Percentiles rank a stretch among this genome's conserved stretches.
Evolutionary conservation across 2,329 filamentous ascomycete genomes (phyloP).

Genomic region (Trichoderma guizhouense): DNA sequence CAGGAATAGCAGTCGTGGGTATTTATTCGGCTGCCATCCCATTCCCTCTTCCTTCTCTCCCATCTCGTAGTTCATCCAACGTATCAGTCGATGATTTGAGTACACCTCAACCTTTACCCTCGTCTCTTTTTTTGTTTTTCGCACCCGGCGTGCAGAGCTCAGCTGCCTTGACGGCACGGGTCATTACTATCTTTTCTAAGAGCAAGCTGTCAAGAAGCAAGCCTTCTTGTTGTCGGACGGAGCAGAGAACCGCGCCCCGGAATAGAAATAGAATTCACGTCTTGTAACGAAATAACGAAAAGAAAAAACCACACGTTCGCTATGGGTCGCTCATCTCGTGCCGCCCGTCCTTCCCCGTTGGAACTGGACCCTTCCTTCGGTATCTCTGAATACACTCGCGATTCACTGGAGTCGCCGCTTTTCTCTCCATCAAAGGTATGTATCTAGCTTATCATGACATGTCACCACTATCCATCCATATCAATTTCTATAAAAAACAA

Average conservation of each 20-base stretch:
- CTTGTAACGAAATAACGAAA: background rate
- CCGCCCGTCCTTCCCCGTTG: constrained; percentile 8
- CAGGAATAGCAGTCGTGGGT: background rate
- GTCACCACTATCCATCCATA: background rate
- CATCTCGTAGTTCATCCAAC: background rate
- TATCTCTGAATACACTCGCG: background rate
- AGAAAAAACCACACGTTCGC: background rate
- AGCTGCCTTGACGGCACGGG: constrained; percentile 19
- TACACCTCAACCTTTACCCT: background rate
- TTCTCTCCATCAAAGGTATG: constrained; percentile 16
- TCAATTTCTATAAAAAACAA: background rate
- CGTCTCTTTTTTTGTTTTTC: background rate
- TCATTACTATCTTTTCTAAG: constrained; percentile 10
- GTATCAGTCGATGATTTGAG: constrained; percentile 5
- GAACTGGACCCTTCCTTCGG: constrained; percentile 9
- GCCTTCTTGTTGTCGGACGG: constrained; percentile 3
- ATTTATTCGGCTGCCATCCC: constrained; percentile 5
- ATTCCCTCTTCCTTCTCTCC: background rate
- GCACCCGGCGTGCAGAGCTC: constrained; percentile 19
- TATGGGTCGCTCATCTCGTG: constrained; percentile 13
- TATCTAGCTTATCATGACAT: background rate
- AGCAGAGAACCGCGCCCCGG: background rate
- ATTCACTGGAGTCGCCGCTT: background rate
- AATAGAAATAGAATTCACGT: background rate
- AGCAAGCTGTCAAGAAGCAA: constrained; percentile 3